Conservation (phyloP, 805 yeast genomes). For the Brettanomyces naardenensis region DNA sequence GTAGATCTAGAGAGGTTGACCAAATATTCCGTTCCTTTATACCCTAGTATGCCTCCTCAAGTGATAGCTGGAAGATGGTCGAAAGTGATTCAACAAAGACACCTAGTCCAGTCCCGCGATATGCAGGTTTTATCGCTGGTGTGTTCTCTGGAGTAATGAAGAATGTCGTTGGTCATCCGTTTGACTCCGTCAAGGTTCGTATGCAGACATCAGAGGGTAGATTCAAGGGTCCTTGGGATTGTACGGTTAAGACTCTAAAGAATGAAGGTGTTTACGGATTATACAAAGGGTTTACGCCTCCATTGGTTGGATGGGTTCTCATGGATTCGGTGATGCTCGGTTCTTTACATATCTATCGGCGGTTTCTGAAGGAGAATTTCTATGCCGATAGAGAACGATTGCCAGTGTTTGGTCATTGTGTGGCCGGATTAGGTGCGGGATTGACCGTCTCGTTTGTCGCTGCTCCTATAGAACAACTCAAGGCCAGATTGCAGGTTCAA, state of each 20-base stretch:
- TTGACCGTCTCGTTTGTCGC: constrained; percentile 94
- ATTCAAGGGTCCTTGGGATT: constrained; percentile 77
- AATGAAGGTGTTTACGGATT: constrained; percentile 76
- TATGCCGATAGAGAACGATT: constrained; percentile 54
- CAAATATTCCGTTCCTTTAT: too few species aligned
- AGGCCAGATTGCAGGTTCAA: constrained; percentile 84
- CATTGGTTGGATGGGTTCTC: constrained; percentile 85
- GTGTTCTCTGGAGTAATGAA: constrained; percentile 81
- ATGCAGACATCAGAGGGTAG: constrained; percentile 68
- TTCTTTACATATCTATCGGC: constrained; percentile 68
- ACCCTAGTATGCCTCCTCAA: too few species aligned
- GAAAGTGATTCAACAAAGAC: too few species aligned
- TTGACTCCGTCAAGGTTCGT: constrained; percentile 84
- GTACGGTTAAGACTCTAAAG: constrained; percentile 60
- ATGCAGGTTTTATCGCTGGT: constrained; percentile 82
- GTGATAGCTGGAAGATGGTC: too few species aligned
- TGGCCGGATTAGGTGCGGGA: constrained; percentile 80
- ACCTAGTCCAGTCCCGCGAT: too few species aligned
- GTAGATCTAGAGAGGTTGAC: too few species aligned
- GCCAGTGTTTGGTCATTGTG: constrained; percentile 66
- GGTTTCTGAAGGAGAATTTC: constrained; percentile 55
- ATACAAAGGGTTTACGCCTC: constrained; percentile 89
- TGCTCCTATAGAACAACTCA: constrained; percentile 86
- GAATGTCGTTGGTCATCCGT: constrained; percentile 88
- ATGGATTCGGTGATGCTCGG: constrained; percentile 94